These are phyloP conservation scores for Pachyrhizus erosus DNA, from an alignment of 306 rosid species.

Conservation along the genomic window DNA sequence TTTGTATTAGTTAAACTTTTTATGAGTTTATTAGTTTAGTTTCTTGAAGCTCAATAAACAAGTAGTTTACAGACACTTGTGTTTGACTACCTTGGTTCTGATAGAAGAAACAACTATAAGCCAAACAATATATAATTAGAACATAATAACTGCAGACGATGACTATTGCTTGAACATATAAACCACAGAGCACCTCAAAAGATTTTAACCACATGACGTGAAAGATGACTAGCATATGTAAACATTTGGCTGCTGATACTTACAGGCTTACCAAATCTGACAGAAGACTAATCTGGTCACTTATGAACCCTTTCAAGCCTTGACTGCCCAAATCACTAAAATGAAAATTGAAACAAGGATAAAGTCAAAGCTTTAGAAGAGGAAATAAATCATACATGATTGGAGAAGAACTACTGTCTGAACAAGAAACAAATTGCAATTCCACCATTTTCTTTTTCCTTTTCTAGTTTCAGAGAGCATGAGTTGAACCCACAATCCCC, in stretches of 20 bases:
- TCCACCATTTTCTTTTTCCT: slow-evolving; percentile 9
- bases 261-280: slow-evolving; percentile 95
- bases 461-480: slow-evolving; percentile 1
- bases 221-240: slow-evolving; percentile 41
- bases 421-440: slow-evolving; percentile 26
- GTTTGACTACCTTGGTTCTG: slow-evolving; percentile 4
- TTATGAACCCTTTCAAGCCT: slow-evolving; percentile 90
- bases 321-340: slow-evolving; percentile 94
- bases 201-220: background rate
- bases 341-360: slow-evolving; percentile 37
- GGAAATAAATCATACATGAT: background rate
- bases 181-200: slow-evolving; percentile 27
- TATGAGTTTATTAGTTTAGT: background rate
- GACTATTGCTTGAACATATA: slow-evolving; percentile 2
- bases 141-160: background rate
- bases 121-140: slow-evolving; percentile 21
- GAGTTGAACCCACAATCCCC: slow-evolving; percentile 32
- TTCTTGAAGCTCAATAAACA: background rate
- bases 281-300: slow-evolving; percentile 82
- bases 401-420: background rate
- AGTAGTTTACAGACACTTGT: background rate
- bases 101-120: background rate
- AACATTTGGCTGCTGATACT: slow-evolving; percentile 64
- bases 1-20: background rate
- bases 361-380: slow-evolving; percentile 18